A percentile compares a stretch with the other conserved stretches of the same genome.
phyloP scores from a whole-genome alignment of 192 early-diverging fungal species.

The Linnemannia elongata region DNA sequence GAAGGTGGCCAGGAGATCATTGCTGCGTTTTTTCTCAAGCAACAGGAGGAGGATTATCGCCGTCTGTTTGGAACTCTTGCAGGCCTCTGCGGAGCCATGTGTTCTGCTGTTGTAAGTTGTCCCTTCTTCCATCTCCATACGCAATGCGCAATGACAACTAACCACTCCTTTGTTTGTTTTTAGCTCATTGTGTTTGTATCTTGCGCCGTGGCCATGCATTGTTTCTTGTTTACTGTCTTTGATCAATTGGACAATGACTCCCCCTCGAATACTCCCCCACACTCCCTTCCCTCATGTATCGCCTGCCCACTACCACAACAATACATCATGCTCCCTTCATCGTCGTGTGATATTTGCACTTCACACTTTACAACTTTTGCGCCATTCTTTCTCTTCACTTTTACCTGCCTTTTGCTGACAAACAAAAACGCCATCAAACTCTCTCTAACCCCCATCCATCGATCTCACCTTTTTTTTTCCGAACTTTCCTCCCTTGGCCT shows the following conservation, averaged over 20 bases:
- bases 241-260: background rate
- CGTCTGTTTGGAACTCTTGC: constrained; percentile 32
- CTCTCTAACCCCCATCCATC: background rate
- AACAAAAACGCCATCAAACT: background rate
- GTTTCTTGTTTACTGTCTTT: background rate
- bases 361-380: background rate
- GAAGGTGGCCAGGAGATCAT: background rate
- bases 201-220: background rate
- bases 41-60: constrained; percentile 7
- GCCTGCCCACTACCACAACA: background rate
- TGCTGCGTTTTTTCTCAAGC: constrained; percentile 8
- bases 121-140: background rate
- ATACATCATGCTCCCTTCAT: background rate
- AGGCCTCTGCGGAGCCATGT: constrained; percentile 52
- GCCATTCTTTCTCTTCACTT: background rate
- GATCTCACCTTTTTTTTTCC: background rate
- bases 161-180: background rate
- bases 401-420: background rate
- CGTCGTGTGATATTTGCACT: background rate
- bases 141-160: too few species aligned
- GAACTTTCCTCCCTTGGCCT: background rate
- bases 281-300: background rate
- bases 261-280: background rate
- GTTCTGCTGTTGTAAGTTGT: constrained; percentile 50
- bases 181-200: background rate